Evolutionary conservation across 169 alveolate species (phyloP).

Genomic region (Cardiosporidium cionae): DNA sequence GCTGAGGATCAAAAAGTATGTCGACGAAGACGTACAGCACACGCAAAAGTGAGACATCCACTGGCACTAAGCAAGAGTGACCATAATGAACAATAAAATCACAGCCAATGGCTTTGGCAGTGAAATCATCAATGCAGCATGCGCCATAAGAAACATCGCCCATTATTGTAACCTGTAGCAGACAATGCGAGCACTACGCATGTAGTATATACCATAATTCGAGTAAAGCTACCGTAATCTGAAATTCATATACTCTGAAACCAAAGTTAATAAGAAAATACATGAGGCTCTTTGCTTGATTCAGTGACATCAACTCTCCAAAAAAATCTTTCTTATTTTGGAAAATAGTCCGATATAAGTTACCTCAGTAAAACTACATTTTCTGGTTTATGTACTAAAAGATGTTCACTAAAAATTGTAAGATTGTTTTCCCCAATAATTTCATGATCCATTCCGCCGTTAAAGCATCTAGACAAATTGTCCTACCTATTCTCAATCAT

Average conservation of each 20-base stretch:
- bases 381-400: too few species aligned
- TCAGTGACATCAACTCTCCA: too few species aligned
- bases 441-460: too few species aligned
- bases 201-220: background rate
- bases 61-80: constrained; percentile 94
- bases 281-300: too few species aligned
- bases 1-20: constrained; percentile 76
- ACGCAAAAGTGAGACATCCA: constrained; percentile 54
- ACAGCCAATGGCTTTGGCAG: constrained; percentile 71
- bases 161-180: constrained; percentile 37
- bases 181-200: background rate
- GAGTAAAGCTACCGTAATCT: background rate
- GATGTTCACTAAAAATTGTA: too few species aligned
- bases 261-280: background rate
- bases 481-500: too few species aligned
- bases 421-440: too few species aligned
- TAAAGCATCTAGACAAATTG: too few species aligned
- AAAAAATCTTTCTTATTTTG: too few species aligned
- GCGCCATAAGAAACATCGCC: constrained; percentile 99
- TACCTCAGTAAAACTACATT: too few species aligned
- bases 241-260: background rate
- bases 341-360: too few species aligned
- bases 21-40: constrained; percentile 92
- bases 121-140: constrained; percentile 97
- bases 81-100: constrained; percentile 97